These are phyloP conservation scores for Apiospora kogelbergensis DNA, from an alignment of 2,329 filamentous ascomycete genomes.

Conservation along the genomic window DNA sequence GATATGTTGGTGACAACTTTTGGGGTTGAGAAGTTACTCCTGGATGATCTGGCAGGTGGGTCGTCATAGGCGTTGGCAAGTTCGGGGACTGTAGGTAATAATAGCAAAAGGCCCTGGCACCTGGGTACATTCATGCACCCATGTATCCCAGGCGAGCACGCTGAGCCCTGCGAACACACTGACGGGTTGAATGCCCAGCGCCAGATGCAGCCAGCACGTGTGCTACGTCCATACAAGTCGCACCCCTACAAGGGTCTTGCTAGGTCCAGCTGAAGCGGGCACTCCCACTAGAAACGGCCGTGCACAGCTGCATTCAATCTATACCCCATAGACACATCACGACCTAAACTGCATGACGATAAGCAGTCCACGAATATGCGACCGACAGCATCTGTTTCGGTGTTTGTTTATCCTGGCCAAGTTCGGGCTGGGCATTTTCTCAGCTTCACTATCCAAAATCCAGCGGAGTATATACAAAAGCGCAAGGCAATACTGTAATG, in stretches of 20 bases:
- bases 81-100: not conserved
- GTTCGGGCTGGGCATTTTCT: not conserved
- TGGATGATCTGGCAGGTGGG: conserved; percentile 4
- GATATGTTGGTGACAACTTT: not conserved
- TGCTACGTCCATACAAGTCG: not conserved
- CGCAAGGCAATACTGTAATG: no score
- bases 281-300: not conserved
- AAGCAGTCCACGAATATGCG: not conserved
- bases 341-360: not conserved
- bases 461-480: no score
- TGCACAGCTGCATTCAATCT: not conserved
- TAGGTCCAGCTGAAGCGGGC: not conserved
- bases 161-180: not conserved
- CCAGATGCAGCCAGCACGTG: not conserved
- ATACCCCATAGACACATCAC: not conserved
- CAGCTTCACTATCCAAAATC: not conserved
- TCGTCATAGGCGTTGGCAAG: conserved; percentile 5
- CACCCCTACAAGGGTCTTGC: not conserved
- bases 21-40: conserved; percentile 3
- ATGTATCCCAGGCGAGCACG: not conserved
- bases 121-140: not conserved
- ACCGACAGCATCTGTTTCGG: not conserved
- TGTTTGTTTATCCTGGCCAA: not conserved
- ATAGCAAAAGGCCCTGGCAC: not conserved
- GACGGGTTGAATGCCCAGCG: not conserved